A percentile compares a stretch with the other conserved stretches of the same genome.
Conservation (phyloP, 2,329 filamentous ascomycete species). For the Sporothrix curviconia region DNA sequence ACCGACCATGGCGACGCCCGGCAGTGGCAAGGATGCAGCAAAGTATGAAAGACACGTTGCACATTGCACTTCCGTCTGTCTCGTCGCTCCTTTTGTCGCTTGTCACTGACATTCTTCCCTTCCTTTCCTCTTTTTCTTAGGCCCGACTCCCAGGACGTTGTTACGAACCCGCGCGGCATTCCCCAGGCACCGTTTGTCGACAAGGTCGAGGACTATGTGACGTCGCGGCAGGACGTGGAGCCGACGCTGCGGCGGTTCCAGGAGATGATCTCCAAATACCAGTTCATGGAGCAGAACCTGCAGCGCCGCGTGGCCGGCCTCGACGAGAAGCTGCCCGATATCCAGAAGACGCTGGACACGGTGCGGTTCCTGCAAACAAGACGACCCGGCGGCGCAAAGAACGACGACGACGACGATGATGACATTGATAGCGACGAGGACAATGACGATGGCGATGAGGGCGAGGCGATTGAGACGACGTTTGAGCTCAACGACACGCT, state of each 20-base stretch:
- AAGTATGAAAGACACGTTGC: slow-evolving; percentile 29
- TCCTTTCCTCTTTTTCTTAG: background rate
- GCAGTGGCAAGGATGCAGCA: slow-evolving; percentile 32
- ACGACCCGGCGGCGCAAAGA: background rate
- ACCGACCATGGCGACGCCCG: slow-evolving; percentile 11
- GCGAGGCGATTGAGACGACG: slow-evolving; percentile 76
- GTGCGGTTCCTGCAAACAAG: slow-evolving; percentile 68
- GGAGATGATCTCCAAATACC: slow-evolving; percentile 97
- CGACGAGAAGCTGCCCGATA: slow-evolving; percentile 94
- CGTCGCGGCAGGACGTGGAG: slow-evolving; percentile 72
- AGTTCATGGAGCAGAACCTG: slow-evolving; percentile 97
- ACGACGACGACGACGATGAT: slow-evolving; percentile 11
- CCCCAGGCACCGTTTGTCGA: slow-evolving; percentile 80
- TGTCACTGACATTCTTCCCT: background rate
- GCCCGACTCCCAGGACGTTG: slow-evolving; percentile 32
- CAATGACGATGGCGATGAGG: slow-evolving; percentile 39
- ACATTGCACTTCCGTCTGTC: too few species aligned
- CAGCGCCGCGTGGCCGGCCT: slow-evolving; percentile 74
- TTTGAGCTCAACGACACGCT: slow-evolving; percentile 97
- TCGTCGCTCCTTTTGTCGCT: background rate
- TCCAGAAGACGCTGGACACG: slow-evolving; percentile 89
- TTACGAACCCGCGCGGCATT: slow-evolving; percentile 76
- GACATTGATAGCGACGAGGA: too few species aligned
- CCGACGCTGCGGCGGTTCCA: slow-evolving; percentile 75
- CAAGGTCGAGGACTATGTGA: slow-evolving; percentile 81